Evolutionary conservation across 75 land plant species (phyloP).

Genomic region (Isoetes taiwanensis): DNA sequence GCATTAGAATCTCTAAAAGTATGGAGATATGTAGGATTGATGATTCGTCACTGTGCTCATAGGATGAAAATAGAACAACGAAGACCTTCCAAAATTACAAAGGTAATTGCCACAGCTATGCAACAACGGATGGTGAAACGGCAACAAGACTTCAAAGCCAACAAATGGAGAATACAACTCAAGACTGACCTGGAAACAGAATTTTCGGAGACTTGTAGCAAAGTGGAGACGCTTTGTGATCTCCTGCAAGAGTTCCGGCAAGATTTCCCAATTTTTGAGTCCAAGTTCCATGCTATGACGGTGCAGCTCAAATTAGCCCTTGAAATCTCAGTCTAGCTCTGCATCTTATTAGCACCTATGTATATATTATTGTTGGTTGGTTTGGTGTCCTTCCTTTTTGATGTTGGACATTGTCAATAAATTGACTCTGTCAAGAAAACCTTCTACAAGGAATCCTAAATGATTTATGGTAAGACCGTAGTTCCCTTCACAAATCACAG

Average conservation of each 20-base stretch:
- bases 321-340: background rate
- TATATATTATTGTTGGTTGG: too few species aligned
- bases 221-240: background rate
- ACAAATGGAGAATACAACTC: slow-evolving; percentile 21
- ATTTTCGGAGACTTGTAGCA: slow-evolving; percentile 7
- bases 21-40: too few species aligned
- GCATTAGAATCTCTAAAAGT: too few species aligned
- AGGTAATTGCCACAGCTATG: slow-evolving; percentile 23
- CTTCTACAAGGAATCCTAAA: too few species aligned
- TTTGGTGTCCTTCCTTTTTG: too few species aligned
- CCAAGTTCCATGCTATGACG: slow-evolving; percentile 15
- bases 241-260: slow-evolving; percentile 8
- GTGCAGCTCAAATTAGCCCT: slow-evolving; percentile 19
- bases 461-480: too few species aligned
- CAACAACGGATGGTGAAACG: slow-evolving; percentile 23
- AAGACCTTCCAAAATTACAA: background rate
- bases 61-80: slow-evolving; percentile 11
- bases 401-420: too few species aligned
- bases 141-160: slow-evolving; percentile 17
- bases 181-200: slow-evolving; percentile 12
- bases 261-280: slow-evolving; percentile 14
- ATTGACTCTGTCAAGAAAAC: too few species aligned
- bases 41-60: too few species aligned
- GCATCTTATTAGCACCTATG: too few species aligned
- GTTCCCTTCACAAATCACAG: too few species aligned